Evolutionary conservation across 805 yeast species (phyloP).

Genomic region (Kazachstania bromeliacearum): DNA sequence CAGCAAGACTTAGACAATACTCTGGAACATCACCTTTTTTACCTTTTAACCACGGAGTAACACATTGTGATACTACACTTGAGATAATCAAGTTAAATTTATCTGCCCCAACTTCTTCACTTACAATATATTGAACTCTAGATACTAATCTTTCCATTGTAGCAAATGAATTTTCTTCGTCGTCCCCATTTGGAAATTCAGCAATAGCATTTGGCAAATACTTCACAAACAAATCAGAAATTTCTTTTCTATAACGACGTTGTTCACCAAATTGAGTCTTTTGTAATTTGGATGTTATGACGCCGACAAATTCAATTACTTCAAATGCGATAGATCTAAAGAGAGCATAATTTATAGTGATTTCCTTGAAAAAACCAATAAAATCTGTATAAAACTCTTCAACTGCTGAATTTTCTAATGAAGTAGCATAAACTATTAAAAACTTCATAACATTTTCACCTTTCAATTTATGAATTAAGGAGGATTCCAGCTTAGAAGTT

Average conservation of each 20-base stretch:
- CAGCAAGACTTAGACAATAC: constrained; percentile 39
- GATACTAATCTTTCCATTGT: constrained; percentile 13
- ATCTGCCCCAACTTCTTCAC: constrained; percentile 36
- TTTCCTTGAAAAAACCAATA: constrained; percentile 51
- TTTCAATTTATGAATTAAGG: constrained; percentile 38
- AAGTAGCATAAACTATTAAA: constrained; percentile 48
- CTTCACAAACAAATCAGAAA: constrained; percentile 36
- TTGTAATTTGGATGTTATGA: constrained; percentile 48
- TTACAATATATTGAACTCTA: constrained; percentile 14
- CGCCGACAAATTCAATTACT: constrained; percentile 42
- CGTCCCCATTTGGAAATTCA: constrained; percentile 14
- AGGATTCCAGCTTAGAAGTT: constrained; percentile 29
- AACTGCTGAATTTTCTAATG: constrained; percentile 65
- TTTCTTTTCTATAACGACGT: constrained; percentile 48
- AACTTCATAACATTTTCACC: constrained; percentile 42
- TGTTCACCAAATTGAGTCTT: constrained; percentile 53
- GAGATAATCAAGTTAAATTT: constrained; percentile 42
- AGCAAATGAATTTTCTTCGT: constrained; percentile 9
- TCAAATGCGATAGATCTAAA: constrained; percentile 45
- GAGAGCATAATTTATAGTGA: constrained; percentile 35
- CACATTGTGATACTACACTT: constrained; percentile 42
- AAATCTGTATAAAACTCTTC: constrained; percentile 68
- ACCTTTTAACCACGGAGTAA: constrained; percentile 44
- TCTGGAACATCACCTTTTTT: constrained; percentile 35
- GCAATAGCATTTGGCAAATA: constrained; percentile 27